Base-by-base conservation (phyloP, 2,329 filamentous ascomycete species). In the Grosmannia huntii region DNA sequence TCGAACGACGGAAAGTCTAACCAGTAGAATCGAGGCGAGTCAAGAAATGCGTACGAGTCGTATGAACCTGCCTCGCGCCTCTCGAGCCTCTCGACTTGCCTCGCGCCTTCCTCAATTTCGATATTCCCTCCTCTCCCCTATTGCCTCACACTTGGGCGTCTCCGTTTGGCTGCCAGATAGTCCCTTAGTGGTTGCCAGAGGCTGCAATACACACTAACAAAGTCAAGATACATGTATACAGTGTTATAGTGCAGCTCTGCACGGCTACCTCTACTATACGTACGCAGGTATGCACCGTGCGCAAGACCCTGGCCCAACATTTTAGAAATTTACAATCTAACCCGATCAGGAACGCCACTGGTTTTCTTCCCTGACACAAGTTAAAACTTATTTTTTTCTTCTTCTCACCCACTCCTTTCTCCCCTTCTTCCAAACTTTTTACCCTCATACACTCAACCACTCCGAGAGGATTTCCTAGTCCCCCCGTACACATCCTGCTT, bases 401-500 rank as follows among this genome's bases (percentile, higher is more conserved):
- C 59, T 61, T 57, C 53, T 57, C 57, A 44, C 61, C 60, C 48
- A 57, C 57, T 60, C 49, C 41, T 58, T 55, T 58, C 55, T 58
- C 57, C 58, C 41, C 57, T 59, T 62, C 52, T 60, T 53, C 53
- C 54, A 63, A 62, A 60, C 58, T 59, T 60, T 59, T 63, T 63
- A 62, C 59, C 61, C 62, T 65, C 65, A 63, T 62, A 62, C 56
- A 28, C 41, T 56, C 59, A 58, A 59, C 36, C 46, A 59, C 60
- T 57, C 59, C 52, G 33, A 53, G 63, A 65, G 68, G 67, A 68
- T 70, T 67, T 65, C 44, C 63, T 65, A 70, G 64, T 60, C 51
- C 54, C 36, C 48, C 63, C 50, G 57, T 33, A 25, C 28, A 51
- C 36, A 61, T 36, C 41, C 46, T 64, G 56, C 58, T 59, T 61